Conservation (phyloP, 2,329 filamentous ascomycete species). For the Lecanosticta acicola region DNA sequence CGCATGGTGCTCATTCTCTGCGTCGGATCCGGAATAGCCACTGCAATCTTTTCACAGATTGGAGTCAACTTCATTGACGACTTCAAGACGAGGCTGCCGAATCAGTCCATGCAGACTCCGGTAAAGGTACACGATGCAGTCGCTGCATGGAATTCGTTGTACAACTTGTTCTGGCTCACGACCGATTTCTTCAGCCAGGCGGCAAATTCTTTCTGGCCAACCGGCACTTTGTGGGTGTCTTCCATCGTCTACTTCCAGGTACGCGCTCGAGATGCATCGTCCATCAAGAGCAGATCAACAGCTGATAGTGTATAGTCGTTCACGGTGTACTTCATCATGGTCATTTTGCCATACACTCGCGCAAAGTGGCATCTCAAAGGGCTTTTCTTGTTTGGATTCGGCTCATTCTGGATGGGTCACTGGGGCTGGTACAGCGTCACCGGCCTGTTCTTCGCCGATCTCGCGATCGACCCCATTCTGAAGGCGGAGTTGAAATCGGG, state of each 20-base stretch:
- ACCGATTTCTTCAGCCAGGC: conserved; percentile 36
- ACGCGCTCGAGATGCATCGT: not conserved
- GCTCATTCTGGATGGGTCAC: conserved; percentile 28
- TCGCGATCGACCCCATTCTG: conserved; percentile 18
- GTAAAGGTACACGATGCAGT: conserved; percentile 36
- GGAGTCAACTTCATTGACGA: conserved; percentile 34
- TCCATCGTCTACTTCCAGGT: conserved; percentile 42
- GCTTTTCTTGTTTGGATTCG: conserved; percentile 24
- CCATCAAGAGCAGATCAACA: no score
- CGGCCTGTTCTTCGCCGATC: conserved; percentile 26
- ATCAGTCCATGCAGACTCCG: conserved; percentile 32
- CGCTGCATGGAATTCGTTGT: conserved; percentile 43
- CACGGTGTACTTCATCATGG: conserved; percentile 46
- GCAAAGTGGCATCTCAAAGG: conserved; percentile 38
- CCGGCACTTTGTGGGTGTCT: conserved; percentile 43
- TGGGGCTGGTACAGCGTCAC: conserved; percentile 30
- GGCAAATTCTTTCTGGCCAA: conserved; percentile 41
- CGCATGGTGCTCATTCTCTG: conserved; percentile 40
- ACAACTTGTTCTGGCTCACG: conserved; percentile 44
- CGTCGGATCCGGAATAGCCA: conserved; percentile 38
- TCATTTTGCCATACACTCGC: conserved; percentile 43
- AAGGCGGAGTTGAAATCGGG: conserved; percentile 19
- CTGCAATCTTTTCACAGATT: conserved; percentile 33
- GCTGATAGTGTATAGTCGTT: conserved; percentile 30
- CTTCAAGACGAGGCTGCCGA: conserved; percentile 36